Base-by-base conservation (phyloP, 805 yeast species). In the Candida taoyuanica region DNA sequence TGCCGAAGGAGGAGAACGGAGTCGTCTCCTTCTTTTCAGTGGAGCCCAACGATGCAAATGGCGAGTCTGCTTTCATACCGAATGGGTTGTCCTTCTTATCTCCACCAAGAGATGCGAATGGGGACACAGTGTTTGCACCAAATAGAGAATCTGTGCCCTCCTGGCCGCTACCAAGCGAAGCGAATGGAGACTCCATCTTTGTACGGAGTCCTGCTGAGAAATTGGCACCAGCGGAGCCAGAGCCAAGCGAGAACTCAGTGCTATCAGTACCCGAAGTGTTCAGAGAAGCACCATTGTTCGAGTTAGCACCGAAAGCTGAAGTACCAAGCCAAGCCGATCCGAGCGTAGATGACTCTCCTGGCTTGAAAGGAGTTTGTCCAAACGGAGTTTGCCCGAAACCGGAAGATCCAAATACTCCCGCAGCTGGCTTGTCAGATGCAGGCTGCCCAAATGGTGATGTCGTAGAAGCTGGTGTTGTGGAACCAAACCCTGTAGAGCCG, bases 241-340 rank as follows among this genome's bases (percentile, higher is more conserved):
- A 20, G 17, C 56, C 53, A 32, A 50, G 48, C 5, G 40, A 19
- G 29, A 34, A 33, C 11, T 35, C 29, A 13, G 39, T 23, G 18
- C 23, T 31, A 5, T 23, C 29, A 17, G 24, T 20, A 14, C 21
- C 33, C 5, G 30, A 28, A 21, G 24, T 16, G 6, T 34, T 34
- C n/a, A 34, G 5, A 11, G 36, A 34, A 3, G 32, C 18, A 34
- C 15, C 16, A 13, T 34, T 31, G 8, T 17, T 15, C 7, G 32
- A 17, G 8, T 34, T 34, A 12, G 31, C 19, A 13, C 36, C 40
- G 23, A 42, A 37, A 4, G 50, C 43, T 14, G 58, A 25, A 5
- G 45, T 26, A 4, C 56, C 60, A 37, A 52, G 55, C 14, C 50
- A 37, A 8, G 49, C 37, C 7, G 43, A 29, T 14, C 49, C 59